These are phyloP conservation scores for Patellifolia procumbens DNA, from an alignment of 179 eudicot species.

Conservation along the genomic window DNA sequence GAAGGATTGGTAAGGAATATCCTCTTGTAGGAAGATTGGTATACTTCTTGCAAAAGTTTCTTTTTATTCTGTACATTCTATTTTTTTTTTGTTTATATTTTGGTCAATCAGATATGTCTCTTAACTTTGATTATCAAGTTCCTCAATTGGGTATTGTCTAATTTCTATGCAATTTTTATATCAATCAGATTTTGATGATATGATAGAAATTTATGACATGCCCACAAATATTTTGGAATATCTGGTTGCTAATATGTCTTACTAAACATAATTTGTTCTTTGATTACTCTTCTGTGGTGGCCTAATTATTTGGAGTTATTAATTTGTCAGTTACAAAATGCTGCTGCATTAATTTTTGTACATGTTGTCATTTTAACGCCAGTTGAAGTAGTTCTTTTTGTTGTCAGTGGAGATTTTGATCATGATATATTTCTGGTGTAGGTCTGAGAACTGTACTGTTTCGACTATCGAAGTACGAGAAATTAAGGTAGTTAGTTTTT, in stretches of 20 bases:
- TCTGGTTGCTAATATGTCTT: background rate
- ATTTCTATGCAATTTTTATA: background rate
- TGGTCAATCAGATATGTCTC: slow-evolving; percentile 18
- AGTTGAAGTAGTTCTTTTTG: slow-evolving; percentile 5
- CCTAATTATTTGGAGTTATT: background rate
- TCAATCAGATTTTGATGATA: background rate
- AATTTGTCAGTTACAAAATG: background rate
- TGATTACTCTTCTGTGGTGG: background rate
- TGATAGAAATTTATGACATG: slow-evolving; percentile 13
- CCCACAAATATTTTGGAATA: background rate
- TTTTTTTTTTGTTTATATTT: slow-evolving; percentile 8
- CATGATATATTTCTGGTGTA: slow-evolving; percentile 20
- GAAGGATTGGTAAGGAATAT: too few relatives aligned
- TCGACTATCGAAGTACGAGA: slow-evolving; percentile 15
- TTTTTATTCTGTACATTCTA: background rate
- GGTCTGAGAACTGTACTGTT: slow-evolving; percentile 24
- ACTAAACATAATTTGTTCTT: slow-evolving; percentile 4
- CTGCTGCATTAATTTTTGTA: slow-evolving; percentile 13
- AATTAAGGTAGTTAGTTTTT: slow-evolving; percentile 19
- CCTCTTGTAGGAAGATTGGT: background rate
- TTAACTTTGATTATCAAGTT: slow-evolving; percentile 13
- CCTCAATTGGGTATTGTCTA: slow-evolving; percentile 14
- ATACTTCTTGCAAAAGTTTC: slow-evolving; percentile 3
- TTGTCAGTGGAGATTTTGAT: slow-evolving; percentile 9
- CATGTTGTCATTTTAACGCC: slow-evolving; percentile 23